These are phyloP conservation scores for Linnemannia hyalina DNA, from an alignment of 192 early-diverging fungal species.

Conservation along the genomic window DNA sequence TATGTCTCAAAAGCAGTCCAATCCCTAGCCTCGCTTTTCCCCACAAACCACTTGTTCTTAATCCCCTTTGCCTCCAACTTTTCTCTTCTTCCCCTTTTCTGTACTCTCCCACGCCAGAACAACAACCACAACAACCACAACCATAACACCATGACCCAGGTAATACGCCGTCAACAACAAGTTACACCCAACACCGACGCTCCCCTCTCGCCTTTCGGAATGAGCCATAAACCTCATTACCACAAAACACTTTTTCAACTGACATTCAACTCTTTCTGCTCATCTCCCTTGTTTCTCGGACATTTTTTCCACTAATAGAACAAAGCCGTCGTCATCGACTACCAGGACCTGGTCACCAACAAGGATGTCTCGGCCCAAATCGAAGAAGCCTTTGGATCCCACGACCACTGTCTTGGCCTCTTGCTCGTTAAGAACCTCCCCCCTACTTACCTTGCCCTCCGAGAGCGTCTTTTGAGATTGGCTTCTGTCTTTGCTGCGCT, in stretches of 20 bases:
- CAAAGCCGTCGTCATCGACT: conserved; percentile 61
- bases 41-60: background rate
- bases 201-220: background rate
- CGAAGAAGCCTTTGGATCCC: conserved; percentile 68
- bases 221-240: background rate
- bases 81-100: conserved; percentile 9
- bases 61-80: too few species aligned
- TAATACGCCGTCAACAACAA: background rate
- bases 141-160: conserved; percentile 1
- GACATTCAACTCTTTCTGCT: background rate
- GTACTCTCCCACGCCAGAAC: conserved; percentile 8
- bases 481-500: conserved; percentile 70
- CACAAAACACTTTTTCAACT: background rate
- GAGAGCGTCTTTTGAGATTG: conserved; percentile 61
- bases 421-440: conserved; percentile 71
- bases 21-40: background rate
- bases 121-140: background rate
- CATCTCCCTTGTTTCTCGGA: background rate
- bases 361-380: conserved; percentile 60
- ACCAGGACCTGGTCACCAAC: conserved; percentile 59
- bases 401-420: conserved; percentile 66
- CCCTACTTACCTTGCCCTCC: conserved; percentile 53
- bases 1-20: background rate
- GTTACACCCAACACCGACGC: background rate
- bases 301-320: conserved; percentile 17